Percentiles rank a stretch among this genome's conserved stretches.
Conservation (phyloP, 2,329 filamentous ascomycete genomes). For the Exophiala alcalophila region DNA sequence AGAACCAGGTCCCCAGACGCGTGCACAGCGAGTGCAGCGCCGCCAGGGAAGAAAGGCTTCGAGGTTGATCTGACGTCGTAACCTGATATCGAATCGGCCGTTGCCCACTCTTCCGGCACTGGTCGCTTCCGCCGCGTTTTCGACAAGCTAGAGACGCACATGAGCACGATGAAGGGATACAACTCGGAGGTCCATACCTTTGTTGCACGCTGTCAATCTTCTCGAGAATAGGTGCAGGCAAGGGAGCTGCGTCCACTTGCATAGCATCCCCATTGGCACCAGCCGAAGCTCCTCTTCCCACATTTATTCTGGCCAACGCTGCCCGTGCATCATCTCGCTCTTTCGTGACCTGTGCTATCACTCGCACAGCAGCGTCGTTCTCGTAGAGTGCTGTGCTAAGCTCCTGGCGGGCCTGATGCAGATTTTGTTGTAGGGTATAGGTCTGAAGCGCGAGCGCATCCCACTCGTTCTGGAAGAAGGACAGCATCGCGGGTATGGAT, state of each 20-base stretch:
- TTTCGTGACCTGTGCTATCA: slow-evolving; percentile 85
- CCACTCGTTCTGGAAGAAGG: slow-evolving; percentile 98
- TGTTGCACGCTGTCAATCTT: slow-evolving; percentile 78
- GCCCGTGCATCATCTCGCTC: slow-evolving; percentile 91
- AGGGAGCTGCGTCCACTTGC: slow-evolving; percentile 79
- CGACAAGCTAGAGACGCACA: slow-evolving; percentile 61
- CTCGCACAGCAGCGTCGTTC: slow-evolving; percentile 92
- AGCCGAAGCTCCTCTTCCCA: slow-evolving; percentile 52
- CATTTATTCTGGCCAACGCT: slow-evolving; percentile 79
- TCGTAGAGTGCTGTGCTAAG: slow-evolving; percentile 92
- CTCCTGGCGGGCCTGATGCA: slow-evolving; percentile 87
- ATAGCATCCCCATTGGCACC: slow-evolving; percentile 72
- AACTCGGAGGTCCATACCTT: slow-evolving; percentile 55
- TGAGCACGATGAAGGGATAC: slow-evolving; percentile 18
- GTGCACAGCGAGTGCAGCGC: slow-evolving; percentile 57
- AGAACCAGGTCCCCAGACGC: slow-evolving; percentile 64
- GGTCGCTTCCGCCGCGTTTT: slow-evolving; percentile 87
- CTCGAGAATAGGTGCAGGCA: slow-evolving; percentile 68
- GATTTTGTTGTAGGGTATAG: slow-evolving; percentile 83
- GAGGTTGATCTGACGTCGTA: slow-evolving; percentile 56
- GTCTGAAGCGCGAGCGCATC: slow-evolving; percentile 88
- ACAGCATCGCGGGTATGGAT: slow-evolving; percentile 90
- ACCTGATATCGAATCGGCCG: slow-evolving; percentile 64
- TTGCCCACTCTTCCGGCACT: slow-evolving; percentile 80
- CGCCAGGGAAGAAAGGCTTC: slow-evolving; percentile 59